A percentile compares a stretch with the other conserved stretches of the same genome.
These are phyloP conservation scores for Cerioporus squamosus DNA, from an alignment of 1,284 basidiomycete species.

Conservation along the genomic window DNA sequence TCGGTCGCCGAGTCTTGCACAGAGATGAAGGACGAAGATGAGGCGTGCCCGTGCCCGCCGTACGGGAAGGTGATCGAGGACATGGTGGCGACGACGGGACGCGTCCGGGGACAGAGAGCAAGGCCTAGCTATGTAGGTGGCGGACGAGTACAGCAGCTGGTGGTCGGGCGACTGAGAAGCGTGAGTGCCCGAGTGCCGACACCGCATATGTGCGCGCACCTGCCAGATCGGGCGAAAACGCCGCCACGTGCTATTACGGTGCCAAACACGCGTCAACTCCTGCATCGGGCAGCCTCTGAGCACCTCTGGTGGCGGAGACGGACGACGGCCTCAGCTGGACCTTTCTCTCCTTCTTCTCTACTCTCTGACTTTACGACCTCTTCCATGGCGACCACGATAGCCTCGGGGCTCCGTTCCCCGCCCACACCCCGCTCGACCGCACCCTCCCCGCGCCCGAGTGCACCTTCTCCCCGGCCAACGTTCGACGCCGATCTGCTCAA, in stretches of 20 bases:
- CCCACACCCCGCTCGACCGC: constrained; percentile 57
- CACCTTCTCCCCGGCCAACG: constrained; percentile 57
- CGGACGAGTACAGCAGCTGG: background rate
- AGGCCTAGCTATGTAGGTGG: background rate
- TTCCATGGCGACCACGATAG: constrained; percentile 35
- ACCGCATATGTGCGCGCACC: background rate
- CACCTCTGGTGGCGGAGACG: constrained; percentile 11
- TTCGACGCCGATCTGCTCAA: constrained; percentile 77
- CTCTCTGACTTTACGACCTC: constrained; percentile 1
- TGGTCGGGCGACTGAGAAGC: background rate
- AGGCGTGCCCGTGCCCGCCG: constrained; percentile 26
- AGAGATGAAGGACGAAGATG: constrained; percentile 40
- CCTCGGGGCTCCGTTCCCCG: constrained; percentile 54
- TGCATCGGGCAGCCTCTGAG: constrained; percentile 11
- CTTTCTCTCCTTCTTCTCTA: background rate
- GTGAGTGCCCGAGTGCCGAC: background rate
- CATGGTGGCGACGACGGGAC: constrained; percentile 31
- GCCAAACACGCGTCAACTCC: constrained; percentile 25
- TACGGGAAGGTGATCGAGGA: constrained; percentile 47
- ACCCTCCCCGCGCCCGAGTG: constrained; percentile 60
- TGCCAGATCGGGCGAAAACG: constrained; percentile 15
- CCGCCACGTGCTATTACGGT: constrained; percentile 20
- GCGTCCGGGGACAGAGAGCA: background rate
- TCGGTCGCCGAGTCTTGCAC: constrained; percentile 36
- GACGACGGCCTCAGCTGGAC: constrained; percentile 5